These are phyloP conservation scores for Phytophthora tubulina DNA, from an alignment of 352 stramenopile genomes.

Conservation along the genomic window DNA sequence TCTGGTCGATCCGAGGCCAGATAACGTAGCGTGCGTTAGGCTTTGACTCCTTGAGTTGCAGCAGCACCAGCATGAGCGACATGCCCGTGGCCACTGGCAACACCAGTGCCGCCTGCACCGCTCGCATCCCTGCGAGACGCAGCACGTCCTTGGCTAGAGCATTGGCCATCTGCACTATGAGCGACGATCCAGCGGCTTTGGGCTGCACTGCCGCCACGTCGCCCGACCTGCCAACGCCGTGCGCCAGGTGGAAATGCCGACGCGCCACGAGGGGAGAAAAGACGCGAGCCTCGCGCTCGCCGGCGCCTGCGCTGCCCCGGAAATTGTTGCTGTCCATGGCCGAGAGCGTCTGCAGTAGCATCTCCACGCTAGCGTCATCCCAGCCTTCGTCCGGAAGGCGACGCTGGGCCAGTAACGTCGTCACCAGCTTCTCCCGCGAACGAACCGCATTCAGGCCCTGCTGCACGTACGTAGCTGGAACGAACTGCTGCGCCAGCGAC, in stretches of 20 bases:
- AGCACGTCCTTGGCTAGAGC: conserved; percentile 93
- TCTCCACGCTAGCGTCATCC: conserved; percentile 90
- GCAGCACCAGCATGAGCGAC: conserved; percentile 93
- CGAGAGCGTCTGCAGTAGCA: conserved; percentile 87
- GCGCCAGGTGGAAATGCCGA: conserved; percentile 94
- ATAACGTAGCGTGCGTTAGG: conserved; percentile 83
- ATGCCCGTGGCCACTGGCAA: conserved; percentile 98
- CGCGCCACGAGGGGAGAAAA: conserved; percentile 78
- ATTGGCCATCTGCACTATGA: conserved; percentile 95
- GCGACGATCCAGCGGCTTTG: conserved; percentile 97
- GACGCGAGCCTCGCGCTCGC: conserved; percentile 97
- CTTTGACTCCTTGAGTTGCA: conserved; percentile 76
- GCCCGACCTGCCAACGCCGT: conserved; percentile 97
- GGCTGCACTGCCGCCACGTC: conserved; percentile 99
- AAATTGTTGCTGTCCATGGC: conserved; percentile 98
- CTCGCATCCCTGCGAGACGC: conserved; percentile 79
- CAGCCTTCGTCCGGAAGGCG: conserved; percentile 89
- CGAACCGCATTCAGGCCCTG: conserved; percentile 79
- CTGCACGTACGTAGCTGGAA: conserved; percentile 76
- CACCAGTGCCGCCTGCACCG: conserved; percentile 86
- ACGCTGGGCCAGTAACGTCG: conserved; percentile 83
- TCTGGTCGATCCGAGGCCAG: conserved; percentile 98
- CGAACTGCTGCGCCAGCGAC: conserved; percentile 62
- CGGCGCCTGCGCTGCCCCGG: conserved; percentile 90
- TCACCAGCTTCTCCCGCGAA: conserved; percentile 76